Evolutionary conservation across 1,284 basidiomycete species (phyloP).

Genomic region (Athelia psychrophila): DNA sequence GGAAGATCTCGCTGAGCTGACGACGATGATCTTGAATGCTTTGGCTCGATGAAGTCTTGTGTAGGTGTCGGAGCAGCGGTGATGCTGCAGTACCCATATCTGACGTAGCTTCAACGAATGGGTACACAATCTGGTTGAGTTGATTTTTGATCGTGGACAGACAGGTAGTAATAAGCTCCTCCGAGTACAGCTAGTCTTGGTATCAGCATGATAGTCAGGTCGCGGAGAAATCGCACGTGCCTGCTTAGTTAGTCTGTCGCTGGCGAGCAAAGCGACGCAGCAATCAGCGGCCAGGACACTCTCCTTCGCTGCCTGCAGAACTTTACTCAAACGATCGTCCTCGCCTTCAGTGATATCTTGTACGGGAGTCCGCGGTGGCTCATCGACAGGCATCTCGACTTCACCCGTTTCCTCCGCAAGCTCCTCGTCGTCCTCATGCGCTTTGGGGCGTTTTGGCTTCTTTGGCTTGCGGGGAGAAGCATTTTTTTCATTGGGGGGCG

Average conservation of each 20-base stretch:
- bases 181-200: constrained; percentile 73
- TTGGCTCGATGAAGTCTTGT: constrained; percentile 38
- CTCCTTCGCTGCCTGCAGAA: constrained; percentile 60
- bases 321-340: constrained; percentile 43
- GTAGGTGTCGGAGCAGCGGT: constrained; percentile 52
- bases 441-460: constrained; percentile 28
- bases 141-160: constrained; percentile 77
- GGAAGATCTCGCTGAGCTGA: constrained; percentile 66
- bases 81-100: constrained; percentile 41
- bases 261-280: constrained; percentile 72
- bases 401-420: constrained; percentile 26
- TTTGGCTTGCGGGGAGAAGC: constrained; percentile 26
- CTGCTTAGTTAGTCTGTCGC: constrained; percentile 81
- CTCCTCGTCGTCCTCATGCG: constrained; percentile 27
- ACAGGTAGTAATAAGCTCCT: constrained; percentile 84
- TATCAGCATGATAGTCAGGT: constrained; percentile 1
- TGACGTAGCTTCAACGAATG: constrained; percentile 77
- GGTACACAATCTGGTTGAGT: constrained; percentile 79
- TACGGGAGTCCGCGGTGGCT: constrained; percentile 12
- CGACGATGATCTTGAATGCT: constrained; percentile 44
- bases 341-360: constrained; percentile 45
- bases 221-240: constrained; percentile 38
- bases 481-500: constrained; percentile 8
- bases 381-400: constrained; percentile 10
- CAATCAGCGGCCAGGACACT: constrained; percentile 82